Evolutionary conservation across 495 filamentous ascomycete genomes (phyloP), one percentile per base, ranked within the genome.

Genomic region (Terfezia claveryi): DNA sequence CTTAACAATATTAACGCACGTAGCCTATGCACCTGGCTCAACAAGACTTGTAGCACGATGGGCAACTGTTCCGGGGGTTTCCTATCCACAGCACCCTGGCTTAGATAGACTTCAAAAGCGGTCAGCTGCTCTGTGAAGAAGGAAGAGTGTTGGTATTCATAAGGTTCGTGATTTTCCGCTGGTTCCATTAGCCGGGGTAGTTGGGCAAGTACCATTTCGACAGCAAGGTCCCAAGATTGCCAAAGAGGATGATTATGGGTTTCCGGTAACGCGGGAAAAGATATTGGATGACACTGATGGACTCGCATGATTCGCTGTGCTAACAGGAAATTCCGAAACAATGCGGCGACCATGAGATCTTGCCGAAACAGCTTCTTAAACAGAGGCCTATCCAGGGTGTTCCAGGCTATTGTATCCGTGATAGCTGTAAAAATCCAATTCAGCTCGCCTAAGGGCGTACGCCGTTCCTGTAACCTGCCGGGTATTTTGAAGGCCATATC

Each of bases 391-490:
- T 87, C 83, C 10, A 99, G 70, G 4, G 81, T 86, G 51, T 94
- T 96, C 91, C 91, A 99, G 8, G 91, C 91, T 64, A 99, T 99
- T 0, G 91, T 96, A 66, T 99, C 91, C 2, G 91, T 99, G 56
- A 99, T 95, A 12, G 91, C 91, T 2, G 91, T 99, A 61, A 99
- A 94, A 23, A 99, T 99, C 91, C 91, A 99, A 65, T 96, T 96
- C 4, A 99, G 70, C 68, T 99, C 91, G 49, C 91, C 91, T 44
- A 96, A 76, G 0, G 91, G 92, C 46, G 89, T 95, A 66, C 92
- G 73, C n/a, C 91, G 78, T 63, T 99, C 91, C 60, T 91, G 85
- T 27, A 94, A 72, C 54, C 83, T 76, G 20, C 91, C 91, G 1
- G 86, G 85, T 8, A 89, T 75, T 59, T 80, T 78, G 68, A 81